Percentiles rank a stretch among this genome's conserved stretches.
These are phyloP conservation scores for Fusarium domesticum DNA, from an alignment of 2,329 filamentous ascomycete genomes.

Conservation along the genomic window DNA sequence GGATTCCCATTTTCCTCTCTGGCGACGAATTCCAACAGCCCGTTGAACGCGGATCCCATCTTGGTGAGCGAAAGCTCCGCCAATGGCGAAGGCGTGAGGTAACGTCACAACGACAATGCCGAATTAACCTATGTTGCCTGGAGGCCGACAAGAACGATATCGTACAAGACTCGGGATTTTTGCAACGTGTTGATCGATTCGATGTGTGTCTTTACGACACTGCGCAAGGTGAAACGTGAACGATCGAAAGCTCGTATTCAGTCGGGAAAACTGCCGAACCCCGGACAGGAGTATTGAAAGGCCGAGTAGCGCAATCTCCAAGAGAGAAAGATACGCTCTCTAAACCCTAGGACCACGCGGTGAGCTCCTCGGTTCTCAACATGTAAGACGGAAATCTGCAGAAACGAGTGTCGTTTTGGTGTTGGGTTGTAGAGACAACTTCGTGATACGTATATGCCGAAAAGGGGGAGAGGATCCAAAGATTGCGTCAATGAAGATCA, in stretches of 20 bases:
- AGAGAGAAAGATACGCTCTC: background rate
- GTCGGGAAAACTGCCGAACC: background rate
- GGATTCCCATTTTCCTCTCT: slow-evolving; percentile 7
- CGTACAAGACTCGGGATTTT: background rate
- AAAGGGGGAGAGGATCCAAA: slow-evolving; percentile 9
- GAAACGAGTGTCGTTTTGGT: background rate
- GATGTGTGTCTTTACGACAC: background rate
- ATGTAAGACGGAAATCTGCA: background rate
- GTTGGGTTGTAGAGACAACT: slow-evolving; percentile 3
- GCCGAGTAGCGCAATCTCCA: background rate
- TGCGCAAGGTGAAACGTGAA: background rate
- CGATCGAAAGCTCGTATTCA: background rate
- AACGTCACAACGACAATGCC: slow-evolving; percentile 4
- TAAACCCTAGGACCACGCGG: background rate
- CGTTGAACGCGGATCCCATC: slow-evolving; percentile 18
- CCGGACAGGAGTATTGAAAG: background rate
- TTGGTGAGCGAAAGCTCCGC: slow-evolving; percentile 24
- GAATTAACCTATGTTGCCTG: background rate
- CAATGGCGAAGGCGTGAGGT: slow-evolving; percentile 22
- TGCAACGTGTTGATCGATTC: background rate
- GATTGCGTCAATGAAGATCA: slow-evolving; percentile 18
- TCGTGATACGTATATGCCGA: slow-evolving; percentile 7
- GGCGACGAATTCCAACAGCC: slow-evolving; percentile 9
- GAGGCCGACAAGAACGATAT: background rate
- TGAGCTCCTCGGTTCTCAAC: background rate